phyloP scores from a whole-genome alignment of 352 stramenopile genomes.

The Paralagenidium karlingii region DNA sequence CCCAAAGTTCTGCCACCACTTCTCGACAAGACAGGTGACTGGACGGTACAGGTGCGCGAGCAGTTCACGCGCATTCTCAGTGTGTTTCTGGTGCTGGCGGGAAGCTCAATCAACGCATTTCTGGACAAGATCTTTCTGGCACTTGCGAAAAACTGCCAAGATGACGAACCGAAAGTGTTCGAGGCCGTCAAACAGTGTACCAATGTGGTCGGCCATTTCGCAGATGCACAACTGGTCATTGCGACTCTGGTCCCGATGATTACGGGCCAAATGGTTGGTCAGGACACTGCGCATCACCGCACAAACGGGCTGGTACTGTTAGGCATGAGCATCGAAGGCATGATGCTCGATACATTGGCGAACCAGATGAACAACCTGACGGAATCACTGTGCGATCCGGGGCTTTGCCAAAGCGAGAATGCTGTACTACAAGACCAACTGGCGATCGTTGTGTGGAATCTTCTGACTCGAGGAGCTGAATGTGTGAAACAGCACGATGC shows the following conservation, averaged over 20 bases:
- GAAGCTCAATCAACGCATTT: slow-evolving; percentile 50
- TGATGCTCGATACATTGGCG: slow-evolving; percentile 40
- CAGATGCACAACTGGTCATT: slow-evolving; percentile 61
- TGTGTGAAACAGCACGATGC: slow-evolving; percentile 15
- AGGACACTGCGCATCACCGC: slow-evolving; percentile 66
- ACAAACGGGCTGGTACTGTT: slow-evolving; percentile 68
- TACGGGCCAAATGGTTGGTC: slow-evolving; percentile 34
- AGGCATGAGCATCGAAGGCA: slow-evolving; percentile 71
- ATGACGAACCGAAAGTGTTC: slow-evolving; percentile 54
- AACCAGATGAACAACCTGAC: slow-evolving; percentile 58
- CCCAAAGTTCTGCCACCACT: too few species aligned
- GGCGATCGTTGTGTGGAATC: slow-evolving; percentile 37
- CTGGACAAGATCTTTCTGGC: slow-evolving; percentile 63
- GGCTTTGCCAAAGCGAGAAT: slow-evolving; percentile 56
- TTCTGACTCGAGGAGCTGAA: too few species aligned
- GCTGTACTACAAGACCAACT: slow-evolving; percentile 60
- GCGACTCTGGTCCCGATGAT: slow-evolving; percentile 62
- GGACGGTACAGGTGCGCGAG: slow-evolving; percentile 64
- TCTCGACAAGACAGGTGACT: slow-evolving; percentile 62
- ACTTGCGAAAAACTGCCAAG: slow-evolving; percentile 55
- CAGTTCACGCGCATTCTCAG: slow-evolving; percentile 60
- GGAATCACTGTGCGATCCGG: slow-evolving; percentile 51
- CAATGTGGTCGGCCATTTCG: slow-evolving; percentile 48
- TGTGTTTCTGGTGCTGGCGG: slow-evolving; percentile 49
- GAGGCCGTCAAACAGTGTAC: slow-evolving; percentile 51